Conservation (phyloP, 306 rosid species). For the Hippophae rhamnoides region DNA sequence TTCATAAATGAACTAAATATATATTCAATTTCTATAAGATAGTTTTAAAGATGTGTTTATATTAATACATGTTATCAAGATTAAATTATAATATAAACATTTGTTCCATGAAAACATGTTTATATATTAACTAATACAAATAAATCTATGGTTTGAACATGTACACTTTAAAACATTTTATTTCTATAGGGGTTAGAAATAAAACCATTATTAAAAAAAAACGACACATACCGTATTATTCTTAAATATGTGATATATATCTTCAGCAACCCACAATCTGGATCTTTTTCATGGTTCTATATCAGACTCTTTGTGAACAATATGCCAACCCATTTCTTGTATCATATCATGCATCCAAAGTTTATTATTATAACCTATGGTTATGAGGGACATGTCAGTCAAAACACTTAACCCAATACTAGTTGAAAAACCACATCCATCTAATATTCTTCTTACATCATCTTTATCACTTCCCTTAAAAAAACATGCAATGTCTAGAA, state of each 20-base stretch:
- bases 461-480: background rate
- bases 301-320: constrained; percentile 25
- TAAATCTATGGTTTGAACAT: no score
- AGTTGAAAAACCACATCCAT: background rate
- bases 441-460: background rate
- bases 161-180: no score
- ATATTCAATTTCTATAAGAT: no score
- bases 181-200: no score
- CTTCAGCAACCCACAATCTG: constrained; percentile 25
- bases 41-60: no score
- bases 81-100: no score
- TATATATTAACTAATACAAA: no score
- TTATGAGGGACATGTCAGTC: background rate
- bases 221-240: constrained; percentile 10
- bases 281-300: constrained; percentile 16
- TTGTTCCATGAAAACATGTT: no score
- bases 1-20: no score
- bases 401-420: background rate
- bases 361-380: background rate
- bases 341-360: constrained; percentile 21
- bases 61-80: no score
- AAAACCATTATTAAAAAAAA: no score
- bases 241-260: constrained; percentile 15
- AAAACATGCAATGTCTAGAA: background rate
- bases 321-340: constrained; percentile 19